Conservation (phyloP, 164 flowering plant species). For the Nymphaea thermarum region DNA sequence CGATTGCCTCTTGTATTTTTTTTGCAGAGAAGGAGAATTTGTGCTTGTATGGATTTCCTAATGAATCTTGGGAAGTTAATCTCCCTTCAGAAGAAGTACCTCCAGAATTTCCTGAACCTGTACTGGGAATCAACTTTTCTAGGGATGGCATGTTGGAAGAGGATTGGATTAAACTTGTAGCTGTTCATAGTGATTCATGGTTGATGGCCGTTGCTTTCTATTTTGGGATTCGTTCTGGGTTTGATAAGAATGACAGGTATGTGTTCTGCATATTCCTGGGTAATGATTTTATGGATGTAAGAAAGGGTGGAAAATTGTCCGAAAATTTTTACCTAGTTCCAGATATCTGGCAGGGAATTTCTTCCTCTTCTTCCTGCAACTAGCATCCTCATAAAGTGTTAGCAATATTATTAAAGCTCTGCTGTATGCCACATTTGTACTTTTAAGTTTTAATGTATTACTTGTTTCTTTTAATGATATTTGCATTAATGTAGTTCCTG, state of each 20-base stretch:
- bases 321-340: not conserved
- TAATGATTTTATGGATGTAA: not conserved
- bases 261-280: not conserved
- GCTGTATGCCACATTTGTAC: too few relatives aligned
- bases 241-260: conserved; percentile 66
- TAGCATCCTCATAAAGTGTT: too few relatives aligned
- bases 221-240: conserved; percentile 70
- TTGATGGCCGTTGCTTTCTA: conserved; percentile 65
- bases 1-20: not conserved
- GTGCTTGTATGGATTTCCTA: conserved; percentile 68
- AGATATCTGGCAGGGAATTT: not conserved
- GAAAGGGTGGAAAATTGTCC: not conserved
- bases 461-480: too few relatives aligned
- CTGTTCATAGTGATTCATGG: conserved; percentile 80
- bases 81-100: conserved; percentile 80
- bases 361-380: not conserved
- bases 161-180: conserved; percentile 69
- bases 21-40: conserved; percentile 59
- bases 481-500: too few relatives aligned
- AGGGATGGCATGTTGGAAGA: conserved; percentile 74
- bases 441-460: too few relatives aligned
- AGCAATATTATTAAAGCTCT: too few relatives aligned
- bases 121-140: conserved; percentile 63
- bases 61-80: conserved; percentile 72
- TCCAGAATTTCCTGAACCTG: conserved; percentile 80